Base-by-base conservation (phyloP, 2,329 filamentous ascomycete species). In the Cercospora sojina region DNA sequence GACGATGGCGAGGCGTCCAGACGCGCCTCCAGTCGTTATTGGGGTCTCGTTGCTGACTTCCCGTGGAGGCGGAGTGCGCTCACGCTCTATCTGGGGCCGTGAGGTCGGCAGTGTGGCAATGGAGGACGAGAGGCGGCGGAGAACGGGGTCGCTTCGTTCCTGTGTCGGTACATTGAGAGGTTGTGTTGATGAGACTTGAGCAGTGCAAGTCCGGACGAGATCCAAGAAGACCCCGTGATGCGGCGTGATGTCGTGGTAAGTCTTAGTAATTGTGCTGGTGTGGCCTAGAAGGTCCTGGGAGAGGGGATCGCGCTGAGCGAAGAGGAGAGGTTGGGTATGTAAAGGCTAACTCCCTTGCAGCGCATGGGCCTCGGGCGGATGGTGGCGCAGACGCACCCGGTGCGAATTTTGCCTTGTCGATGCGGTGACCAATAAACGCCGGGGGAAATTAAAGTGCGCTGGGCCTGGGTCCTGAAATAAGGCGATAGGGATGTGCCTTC, bases 1-100 rank as follows among this genome's bases (percentile, higher is more conserved):
- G 64, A 65, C 70, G 72, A 76, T 69, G 72, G 65, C 65, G 66
- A 73, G 74, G 74, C 76, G 75, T 73, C 75, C 75, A 77, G 73
- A 76, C 74, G 71, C 74, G 74, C 74, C 75, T 74, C 67, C n/a
- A 38, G 60, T 64, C 18, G 63, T 69, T 55, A 70, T 65, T n/a
- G 64, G 64, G 64, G 63, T 68, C 64, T 69, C 64, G 60, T 64
- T 53, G 25, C 20, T 59, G 64, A 23, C 23, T 23, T 51, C 38
- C 20, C 27, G 62, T 56, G 41, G 27, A 31, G 53, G 20, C 29
- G 51, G 38, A 49, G 56, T 62, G 49, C 55, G 38, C 35, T 43
- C 51, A 29, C 20, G 31, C 43, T 65, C 66, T 74, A 76, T 68
- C 67, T 64, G 18, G 70, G 73, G 65, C 73, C 41, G 69, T 73